These are phyloP conservation scores for Cladosporium sp. DNA, from an alignment of 2,329 filamentous ascomycete genomes.

Conservation along the genomic window DNA sequence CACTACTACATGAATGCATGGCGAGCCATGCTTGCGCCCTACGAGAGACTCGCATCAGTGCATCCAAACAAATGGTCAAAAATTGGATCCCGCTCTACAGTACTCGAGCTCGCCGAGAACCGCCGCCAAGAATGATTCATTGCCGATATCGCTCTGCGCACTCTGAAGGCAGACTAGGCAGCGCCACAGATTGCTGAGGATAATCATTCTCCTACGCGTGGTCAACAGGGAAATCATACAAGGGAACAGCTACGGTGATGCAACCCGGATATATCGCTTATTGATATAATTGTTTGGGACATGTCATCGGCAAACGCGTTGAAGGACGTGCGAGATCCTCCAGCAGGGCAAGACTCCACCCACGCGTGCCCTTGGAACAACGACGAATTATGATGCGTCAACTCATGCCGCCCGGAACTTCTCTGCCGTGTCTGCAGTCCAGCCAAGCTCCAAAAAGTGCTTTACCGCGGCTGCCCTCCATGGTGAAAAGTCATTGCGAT, in stretches of 20 bases:
- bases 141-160: background rate
- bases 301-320: background rate
- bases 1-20: background rate
- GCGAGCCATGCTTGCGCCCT: background rate
- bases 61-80: background rate
- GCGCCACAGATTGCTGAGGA: background rate
- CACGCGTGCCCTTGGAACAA: background rate
- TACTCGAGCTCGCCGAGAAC: background rate
- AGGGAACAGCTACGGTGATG: background rate
- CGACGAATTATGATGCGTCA: conserved; percentile 2
- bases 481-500: background rate
- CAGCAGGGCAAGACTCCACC: background rate
- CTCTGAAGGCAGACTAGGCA: background rate
- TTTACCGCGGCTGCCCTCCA: background rate
- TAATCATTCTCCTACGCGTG: background rate
- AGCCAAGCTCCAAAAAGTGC: background rate
- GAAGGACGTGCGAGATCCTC: conserved; percentile 6
- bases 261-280: background rate
- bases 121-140: background rate
- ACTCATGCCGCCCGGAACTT: background rate
- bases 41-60: background rate
- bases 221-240: background rate
- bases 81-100: background rate
- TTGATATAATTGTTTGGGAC: background rate
- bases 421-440: background rate